phyloP scores from a whole-genome alignment of 1,284 basidiomycete species.

The Clitocybe nebularis region DNA sequence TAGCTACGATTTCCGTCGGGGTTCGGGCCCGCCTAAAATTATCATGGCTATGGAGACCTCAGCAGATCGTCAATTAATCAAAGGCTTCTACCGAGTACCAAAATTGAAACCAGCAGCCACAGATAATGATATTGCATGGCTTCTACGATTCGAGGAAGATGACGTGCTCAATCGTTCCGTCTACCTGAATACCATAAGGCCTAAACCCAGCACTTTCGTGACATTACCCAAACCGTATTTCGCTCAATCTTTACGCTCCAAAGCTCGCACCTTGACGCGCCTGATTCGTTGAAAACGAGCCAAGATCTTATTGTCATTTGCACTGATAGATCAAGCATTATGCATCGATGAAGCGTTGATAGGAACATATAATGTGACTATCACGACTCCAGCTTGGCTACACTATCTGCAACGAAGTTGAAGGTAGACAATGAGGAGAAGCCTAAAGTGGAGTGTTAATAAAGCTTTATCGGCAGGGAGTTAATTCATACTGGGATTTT shows the following conservation, averaged over 20 bases:
- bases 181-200: constrained; percentile 15
- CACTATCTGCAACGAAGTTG: constrained; percentile 47
- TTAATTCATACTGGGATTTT: constrained; percentile 12
- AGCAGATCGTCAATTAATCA: too few species aligned
- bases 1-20: too few species aligned
- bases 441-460: constrained; percentile 21
- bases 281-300: constrained; percentile 19
- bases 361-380: neutral
- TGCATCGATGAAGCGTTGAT: too few species aligned
- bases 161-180: constrained; percentile 18
- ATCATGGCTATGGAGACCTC: too few species aligned
- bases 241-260: constrained; percentile 22
- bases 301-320: too few species aligned
- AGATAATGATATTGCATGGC: constrained; percentile 15
- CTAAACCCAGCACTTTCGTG: neutral
- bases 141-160: constrained; percentile 13
- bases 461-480: neutral
- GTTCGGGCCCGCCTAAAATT: too few species aligned
- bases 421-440: constrained; percentile 51
- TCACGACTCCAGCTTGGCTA: constrained; percentile 45
- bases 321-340: too few species aligned
- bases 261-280: constrained; percentile 16
- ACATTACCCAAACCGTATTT: constrained; percentile 25
- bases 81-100: too few species aligned
- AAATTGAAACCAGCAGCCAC: neutral